phyloP scores from a whole-genome alignment of 176 grass and related monocot genomes.

The Carex myosuroides region DNA sequence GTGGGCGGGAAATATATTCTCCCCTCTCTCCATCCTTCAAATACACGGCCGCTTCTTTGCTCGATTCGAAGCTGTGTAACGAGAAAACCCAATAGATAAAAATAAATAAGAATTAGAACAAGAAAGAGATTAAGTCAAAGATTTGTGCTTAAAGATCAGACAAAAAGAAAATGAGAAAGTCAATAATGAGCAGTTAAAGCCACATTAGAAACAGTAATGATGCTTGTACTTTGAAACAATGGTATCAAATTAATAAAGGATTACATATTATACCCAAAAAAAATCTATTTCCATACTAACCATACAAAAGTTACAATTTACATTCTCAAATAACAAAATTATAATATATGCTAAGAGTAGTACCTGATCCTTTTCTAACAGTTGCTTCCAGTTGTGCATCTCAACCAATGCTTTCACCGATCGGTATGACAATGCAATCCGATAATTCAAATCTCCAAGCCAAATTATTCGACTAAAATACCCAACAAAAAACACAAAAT shows the following conservation, averaged over 20 bases:
- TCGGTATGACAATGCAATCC: slow-evolving; percentile 83
- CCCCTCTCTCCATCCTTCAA: slow-evolving; percentile 87
- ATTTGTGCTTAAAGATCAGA: neutral
- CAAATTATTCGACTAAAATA: slow-evolving; percentile 78
- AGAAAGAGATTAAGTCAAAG: slow-evolving; percentile 2
- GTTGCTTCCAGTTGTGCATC: slow-evolving; percentile 85
- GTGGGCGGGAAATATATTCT: slow-evolving; percentile 96
- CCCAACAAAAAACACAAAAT: neutral
- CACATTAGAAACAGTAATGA: neutral
- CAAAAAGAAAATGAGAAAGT: slow-evolving; percentile 5
- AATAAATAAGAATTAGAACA: neutral
- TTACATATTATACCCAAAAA: neutral
- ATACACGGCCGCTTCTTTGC: slow-evolving; percentile 79
- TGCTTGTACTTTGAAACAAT: neutral
- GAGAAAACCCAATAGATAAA: slow-evolving; percentile 11
- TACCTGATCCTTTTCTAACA: slow-evolving; percentile 91
- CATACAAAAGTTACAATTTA: neutral
- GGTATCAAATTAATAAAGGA: neutral
- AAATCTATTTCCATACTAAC: neutral
- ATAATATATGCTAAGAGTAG: neutral
- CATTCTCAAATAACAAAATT: neutral
- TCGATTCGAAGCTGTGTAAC: slow-evolving; percentile 80
- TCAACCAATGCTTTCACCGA: slow-evolving; percentile 91
- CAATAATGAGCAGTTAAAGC: neutral
- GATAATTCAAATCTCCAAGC: slow-evolving; percentile 98